These are phyloP conservation scores for Chlorella sp. DNA, from an alignment of 139 green algal species.

Conservation along the genomic window DNA sequence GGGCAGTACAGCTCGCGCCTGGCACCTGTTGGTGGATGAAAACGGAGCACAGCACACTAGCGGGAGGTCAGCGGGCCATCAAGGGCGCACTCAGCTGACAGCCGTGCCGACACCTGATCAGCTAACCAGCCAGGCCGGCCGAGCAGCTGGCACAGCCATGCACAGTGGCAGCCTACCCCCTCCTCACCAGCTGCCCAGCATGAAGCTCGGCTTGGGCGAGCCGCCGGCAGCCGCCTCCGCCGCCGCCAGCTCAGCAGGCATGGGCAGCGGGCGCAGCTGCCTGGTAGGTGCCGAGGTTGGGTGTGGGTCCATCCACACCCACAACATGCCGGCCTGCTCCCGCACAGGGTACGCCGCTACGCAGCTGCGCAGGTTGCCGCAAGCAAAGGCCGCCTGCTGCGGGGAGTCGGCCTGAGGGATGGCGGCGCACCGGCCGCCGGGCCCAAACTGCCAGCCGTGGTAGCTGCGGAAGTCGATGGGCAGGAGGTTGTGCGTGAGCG, in stretches of 20 bases:
- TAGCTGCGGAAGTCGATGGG: conserved; percentile 23
- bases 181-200: conserved; percentile 33
- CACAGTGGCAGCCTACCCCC: not conserved
- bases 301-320: conserved; percentile 52
- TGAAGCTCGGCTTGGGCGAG: not conserved
- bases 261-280: conserved; percentile 6
- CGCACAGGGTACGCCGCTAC: conserved; percentile 36
- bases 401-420: conserved; percentile 59
- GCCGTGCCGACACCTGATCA: not conserved
- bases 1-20: no score
- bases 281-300: not conserved
- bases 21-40: not conserved
- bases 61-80: no score
- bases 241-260: conserved; percentile 3
- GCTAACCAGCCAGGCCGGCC: no score
- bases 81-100: not conserved
- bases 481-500: not conserved
- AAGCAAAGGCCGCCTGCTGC: conserved; percentile 10
- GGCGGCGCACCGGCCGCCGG: conserved; percentile 41
- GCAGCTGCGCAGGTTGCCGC: conserved; percentile 30
- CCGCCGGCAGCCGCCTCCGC: no score
- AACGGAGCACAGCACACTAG: not conserved
- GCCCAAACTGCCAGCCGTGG: conserved; percentile 66
- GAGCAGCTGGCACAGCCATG: no score
- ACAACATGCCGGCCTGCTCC: conserved; percentile 54